Percentiles rank a stretch among this genome's conserved stretches.
Conservation (phyloP, 306 rosid species). For the Abrus precatorius region DNA sequence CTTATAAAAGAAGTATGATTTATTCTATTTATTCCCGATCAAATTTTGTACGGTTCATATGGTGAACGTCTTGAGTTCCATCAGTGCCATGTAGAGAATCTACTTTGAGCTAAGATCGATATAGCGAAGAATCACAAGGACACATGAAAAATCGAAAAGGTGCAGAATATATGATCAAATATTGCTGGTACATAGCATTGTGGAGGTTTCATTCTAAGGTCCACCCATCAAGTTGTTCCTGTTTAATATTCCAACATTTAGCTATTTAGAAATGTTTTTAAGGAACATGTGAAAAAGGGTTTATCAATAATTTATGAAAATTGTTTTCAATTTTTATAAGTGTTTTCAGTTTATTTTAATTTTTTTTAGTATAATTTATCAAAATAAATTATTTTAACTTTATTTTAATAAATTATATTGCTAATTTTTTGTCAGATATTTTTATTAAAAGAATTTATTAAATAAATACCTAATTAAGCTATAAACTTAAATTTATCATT, state of each 20-base stretch:
- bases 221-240: not conserved
- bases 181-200: not conserved
- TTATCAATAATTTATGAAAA: too few species aligned
- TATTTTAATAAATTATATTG: too few species aligned
- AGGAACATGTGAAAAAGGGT: too few species aligned
- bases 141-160: not conserved
- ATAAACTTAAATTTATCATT: too few species aligned
- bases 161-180: not conserved
- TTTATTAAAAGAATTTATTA: too few species aligned
- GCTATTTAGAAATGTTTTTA: slow-evolving; percentile 11
- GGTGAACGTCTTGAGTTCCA: slow-evolving; percentile 15
- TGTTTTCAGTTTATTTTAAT: too few species aligned
- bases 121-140: not conserved
- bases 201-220: slow-evolving; percentile 8
- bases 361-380: too few species aligned
- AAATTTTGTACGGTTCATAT: slow-evolving; percentile 2
- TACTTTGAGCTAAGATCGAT: slow-evolving; percentile 32
- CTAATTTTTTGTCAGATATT: too few species aligned
- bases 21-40: not conserved
- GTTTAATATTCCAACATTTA: slow-evolving; percentile 5
- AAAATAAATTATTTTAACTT: too few species aligned
- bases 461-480: too few species aligned
- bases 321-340: too few species aligned
- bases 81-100: slow-evolving; percentile 39
- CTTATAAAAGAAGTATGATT: too few species aligned